These are phyloP conservation scores for Henckelia pumila DNA, from an alignment of 257 asterid species.

Conservation along the genomic window DNA sequence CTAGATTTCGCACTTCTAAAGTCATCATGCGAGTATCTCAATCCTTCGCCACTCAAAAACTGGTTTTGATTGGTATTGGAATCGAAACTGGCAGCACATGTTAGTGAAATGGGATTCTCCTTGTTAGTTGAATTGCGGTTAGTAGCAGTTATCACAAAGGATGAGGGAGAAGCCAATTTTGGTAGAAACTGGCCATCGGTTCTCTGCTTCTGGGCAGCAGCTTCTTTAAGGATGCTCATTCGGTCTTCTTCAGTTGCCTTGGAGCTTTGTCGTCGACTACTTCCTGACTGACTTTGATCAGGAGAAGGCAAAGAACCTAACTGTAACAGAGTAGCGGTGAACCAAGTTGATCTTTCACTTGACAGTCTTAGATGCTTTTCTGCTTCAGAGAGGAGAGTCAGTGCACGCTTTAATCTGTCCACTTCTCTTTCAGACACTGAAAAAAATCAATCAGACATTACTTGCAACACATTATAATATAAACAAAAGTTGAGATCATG, in stretches of 20 bases:
- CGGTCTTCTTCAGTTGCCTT: constrained; percentile 73
- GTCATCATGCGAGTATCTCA: constrained; percentile 32
- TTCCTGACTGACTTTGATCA: constrained; percentile 70
- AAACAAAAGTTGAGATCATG: background rate
- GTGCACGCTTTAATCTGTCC: constrained; percentile 80
- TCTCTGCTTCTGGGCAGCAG: constrained; percentile 40
- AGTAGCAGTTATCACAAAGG: constrained; percentile 31
- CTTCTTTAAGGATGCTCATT: constrained; percentile 47
- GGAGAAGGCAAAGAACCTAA: constrained; percentile 79
- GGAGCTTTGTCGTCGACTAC: constrained; percentile 53
- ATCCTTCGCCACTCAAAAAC: constrained; percentile 19
- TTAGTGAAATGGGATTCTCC: constrained; percentile 29
- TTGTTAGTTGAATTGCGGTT: constrained; percentile 45
- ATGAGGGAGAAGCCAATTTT: constrained; percentile 45
- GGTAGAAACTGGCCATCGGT: constrained; percentile 35
- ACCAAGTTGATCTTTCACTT: constrained; percentile 94
- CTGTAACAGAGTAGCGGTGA: constrained; percentile 88
- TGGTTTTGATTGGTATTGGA: constrained; percentile 32
- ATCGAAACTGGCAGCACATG: constrained; percentile 28
- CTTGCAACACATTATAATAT: background rate
- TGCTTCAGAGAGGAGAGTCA: constrained; percentile 85
- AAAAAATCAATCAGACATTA: constrained; percentile 15
- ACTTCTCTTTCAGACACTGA: constrained; percentile 79
- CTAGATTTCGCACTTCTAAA: constrained; percentile 30
- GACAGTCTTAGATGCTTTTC: constrained; percentile 89